These are phyloP conservation scores for Microcyclosporella mali DNA, from an alignment of 2,329 filamentous ascomycete genomes.

Conservation along the genomic window DNA sequence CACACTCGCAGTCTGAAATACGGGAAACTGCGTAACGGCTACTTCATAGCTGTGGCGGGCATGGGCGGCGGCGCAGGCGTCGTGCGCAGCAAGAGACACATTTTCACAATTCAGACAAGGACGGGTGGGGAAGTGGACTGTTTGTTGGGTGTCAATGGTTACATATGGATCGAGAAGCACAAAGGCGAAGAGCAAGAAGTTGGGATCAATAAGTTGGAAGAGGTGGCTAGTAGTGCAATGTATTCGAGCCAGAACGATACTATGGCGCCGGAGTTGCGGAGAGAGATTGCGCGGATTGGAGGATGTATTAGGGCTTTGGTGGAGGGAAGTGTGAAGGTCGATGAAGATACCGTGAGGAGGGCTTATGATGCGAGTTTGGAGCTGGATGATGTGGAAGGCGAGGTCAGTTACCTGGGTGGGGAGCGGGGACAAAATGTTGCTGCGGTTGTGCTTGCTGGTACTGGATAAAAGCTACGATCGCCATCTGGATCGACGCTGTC, in stretches of 20 bases:
- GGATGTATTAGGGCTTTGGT: slow-evolving; percentile 78
- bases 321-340: slow-evolving; percentile 73
- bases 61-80: slow-evolving; percentile 75
- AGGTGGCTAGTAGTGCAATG: slow-evolving; percentile 74
- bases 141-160: slow-evolving; percentile 89
- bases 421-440: slow-evolving; percentile 34
- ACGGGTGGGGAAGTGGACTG: slow-evolving; percentile 69
- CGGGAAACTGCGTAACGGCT: slow-evolving; percentile 88
- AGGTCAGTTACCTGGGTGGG: slow-evolving; percentile 41
- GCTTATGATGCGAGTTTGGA: slow-evolving; percentile 80
- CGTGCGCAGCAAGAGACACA: slow-evolving; percentile 74
- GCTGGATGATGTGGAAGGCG: slow-evolving; percentile 56
- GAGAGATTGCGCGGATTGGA: slow-evolving; percentile 78
- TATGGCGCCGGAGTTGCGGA: slow-evolving; percentile 68
- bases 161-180: slow-evolving; percentile 85
- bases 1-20: slow-evolving; percentile 90
- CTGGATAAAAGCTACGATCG: not conserved
- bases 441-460: slow-evolving; percentile 28
- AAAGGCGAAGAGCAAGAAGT: slow-evolving; percentile 56
- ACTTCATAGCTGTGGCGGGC: slow-evolving; percentile 77
- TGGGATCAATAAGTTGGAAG: slow-evolving; percentile 78
- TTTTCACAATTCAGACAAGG: slow-evolving; percentile 68
- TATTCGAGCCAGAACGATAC: slow-evolving; percentile 94
- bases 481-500: no score
- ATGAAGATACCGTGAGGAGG: slow-evolving; percentile 78